Percentiles rank a stretch among this genome's conserved stretches.
Conservation (phyloP, 2,329 filamentous ascomycete genomes). For the Beauveria australis region DNA sequence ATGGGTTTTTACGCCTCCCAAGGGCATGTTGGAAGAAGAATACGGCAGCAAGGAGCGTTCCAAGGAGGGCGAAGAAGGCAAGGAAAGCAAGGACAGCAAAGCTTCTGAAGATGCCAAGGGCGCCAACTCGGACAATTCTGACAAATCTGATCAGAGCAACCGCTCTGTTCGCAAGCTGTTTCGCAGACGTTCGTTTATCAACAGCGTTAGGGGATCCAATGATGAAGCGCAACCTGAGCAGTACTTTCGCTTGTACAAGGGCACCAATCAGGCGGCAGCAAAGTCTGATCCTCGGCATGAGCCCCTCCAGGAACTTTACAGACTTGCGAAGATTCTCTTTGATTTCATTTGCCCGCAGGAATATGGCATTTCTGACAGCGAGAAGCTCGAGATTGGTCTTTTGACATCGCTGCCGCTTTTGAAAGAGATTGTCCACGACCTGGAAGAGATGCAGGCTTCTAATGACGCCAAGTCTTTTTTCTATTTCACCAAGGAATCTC, state of each 20-base stretch:
- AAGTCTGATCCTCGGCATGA: slow-evolving; percentile 80
- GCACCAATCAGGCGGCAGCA: slow-evolving; percentile 56
- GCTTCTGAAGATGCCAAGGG: slow-evolving; percentile 22
- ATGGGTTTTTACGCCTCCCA: slow-evolving; percentile 90
- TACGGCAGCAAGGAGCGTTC: slow-evolving; percentile 33
- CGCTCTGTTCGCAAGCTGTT: slow-evolving; percentile 41
- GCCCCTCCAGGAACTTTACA: slow-evolving; percentile 86
- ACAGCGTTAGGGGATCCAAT: slow-evolving; percentile 37
- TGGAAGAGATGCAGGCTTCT: slow-evolving; percentile 94
- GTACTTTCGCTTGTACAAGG: slow-evolving; percentile 88
- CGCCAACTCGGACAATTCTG: slow-evolving; percentile 23
- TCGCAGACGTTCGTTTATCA: slow-evolving; percentile 52
- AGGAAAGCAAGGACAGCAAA: slow-evolving; percentile 33
- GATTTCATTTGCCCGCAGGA: slow-evolving; percentile 98
- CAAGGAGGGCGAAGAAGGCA: slow-evolving; percentile 33
- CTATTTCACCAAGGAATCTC: slow-evolving; percentile 98
- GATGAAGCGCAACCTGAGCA: slow-evolving; percentile 55
- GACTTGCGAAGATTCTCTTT: slow-evolving; percentile 87
- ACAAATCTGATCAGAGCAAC: slow-evolving; percentile 32
- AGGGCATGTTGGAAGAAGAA: slow-evolving; percentile 67
- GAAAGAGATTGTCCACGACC: slow-evolving; percentile 92
- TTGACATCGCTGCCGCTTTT: slow-evolving; percentile 87
- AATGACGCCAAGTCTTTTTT: slow-evolving; percentile 93
- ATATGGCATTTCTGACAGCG: slow-evolving; percentile 89
- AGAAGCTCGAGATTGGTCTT: slow-evolving; percentile 97